Base-by-base conservation (phyloP, 2,329 filamentous ascomycete species). In the Nemania sp. region DNA sequence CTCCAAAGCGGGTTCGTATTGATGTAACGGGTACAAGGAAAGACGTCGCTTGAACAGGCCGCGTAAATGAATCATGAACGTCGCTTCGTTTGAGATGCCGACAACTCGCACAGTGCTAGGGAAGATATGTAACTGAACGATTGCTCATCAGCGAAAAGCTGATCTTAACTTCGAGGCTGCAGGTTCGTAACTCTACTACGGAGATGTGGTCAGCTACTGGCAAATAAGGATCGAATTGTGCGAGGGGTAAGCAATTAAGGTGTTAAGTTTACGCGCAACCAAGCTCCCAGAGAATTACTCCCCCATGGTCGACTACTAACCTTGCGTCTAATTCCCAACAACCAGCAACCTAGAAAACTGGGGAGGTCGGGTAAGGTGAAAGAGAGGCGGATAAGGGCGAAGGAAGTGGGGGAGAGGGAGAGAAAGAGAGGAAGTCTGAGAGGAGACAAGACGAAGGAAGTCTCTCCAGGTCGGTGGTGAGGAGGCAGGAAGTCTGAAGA, bases 331-430 rank as follows among this genome's bases (percentile, higher is more conserved):
- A 72, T 72, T 75, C 77, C 77, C 71, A 70, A 64, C 70, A 69
- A 71, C 68, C 71, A 74, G 73, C 68, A 63, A 43, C 72, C 67
- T 64, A 68, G 70, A 72, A 72, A 77, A 80, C 77, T 76, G 75
- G 74, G 73, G 77, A 79, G 78, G 79, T 78, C 78, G 75, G 77
- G 72, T 70, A 69, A 74, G 70, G 75, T 74, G 76, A 77, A 77
- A 77, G 74, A 77, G 73, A 75, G 76, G 73, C 74, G 75, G 76
- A 73, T 72, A 73, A 76, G 74, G 77, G 76, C 74, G 70, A 65
- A 61, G 64, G 65, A 56, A 59, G 62, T 69, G 65, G 67, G 72
- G 68, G 71, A 73, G 72, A 57, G 52, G 70, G 69, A 72, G 72
- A 69, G 70, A 64, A 62, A 70, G 62, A 68, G 64, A 66, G 54